Evolutionary conservation across 345 rosid genomes (phyloP).

Genomic region (Raphanus raphanistrum): DNA sequence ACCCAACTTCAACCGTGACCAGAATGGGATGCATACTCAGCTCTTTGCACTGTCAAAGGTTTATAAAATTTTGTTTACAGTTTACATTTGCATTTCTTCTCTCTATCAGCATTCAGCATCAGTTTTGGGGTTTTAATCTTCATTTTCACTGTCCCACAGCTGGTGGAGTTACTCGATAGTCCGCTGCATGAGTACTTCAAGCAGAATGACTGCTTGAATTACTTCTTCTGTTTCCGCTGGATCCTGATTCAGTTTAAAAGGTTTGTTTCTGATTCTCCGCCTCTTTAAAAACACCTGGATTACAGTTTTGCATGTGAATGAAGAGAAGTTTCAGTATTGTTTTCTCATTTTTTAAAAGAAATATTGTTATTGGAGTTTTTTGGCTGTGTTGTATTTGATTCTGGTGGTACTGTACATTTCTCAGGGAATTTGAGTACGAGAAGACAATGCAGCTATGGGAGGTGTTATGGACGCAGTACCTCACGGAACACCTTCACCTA

Average conservation of each 20-base stretch:
- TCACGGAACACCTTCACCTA: constrained; percentile 86
- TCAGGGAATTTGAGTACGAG: constrained; percentile 10
- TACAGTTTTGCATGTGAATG: too few relatives aligned
- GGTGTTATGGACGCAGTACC: constrained; percentile 87
- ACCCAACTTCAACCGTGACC: constrained; percentile 96
- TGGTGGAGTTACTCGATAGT: constrained; percentile 86
- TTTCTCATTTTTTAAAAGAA: too few relatives aligned
- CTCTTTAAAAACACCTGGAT: too few relatives aligned
- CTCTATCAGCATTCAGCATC: neutral
- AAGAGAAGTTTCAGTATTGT: too few relatives aligned
- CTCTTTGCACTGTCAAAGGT: constrained; percentile 98
- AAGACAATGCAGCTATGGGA: constrained; percentile 17
- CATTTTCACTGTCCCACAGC: constrained; percentile 45
- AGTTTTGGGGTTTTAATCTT: neutral
- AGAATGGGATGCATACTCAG: constrained; percentile 97
- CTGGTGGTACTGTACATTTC: constrained; percentile 19
- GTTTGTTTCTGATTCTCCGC: too few relatives aligned
- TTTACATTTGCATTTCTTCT: neutral
- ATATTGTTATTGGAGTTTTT: too few relatives aligned
- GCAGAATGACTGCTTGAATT: constrained; percentile 97
- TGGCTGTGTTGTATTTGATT: constrained; percentile 5
- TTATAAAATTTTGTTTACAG: neutral
- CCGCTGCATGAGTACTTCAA: constrained; percentile 87
- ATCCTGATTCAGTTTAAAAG: constrained; percentile 67
- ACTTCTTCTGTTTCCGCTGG: constrained; percentile 99